Base-by-base conservation (phyloP, 129 eudicot genomes). In the Saposhnikovia divaricata region DNA sequence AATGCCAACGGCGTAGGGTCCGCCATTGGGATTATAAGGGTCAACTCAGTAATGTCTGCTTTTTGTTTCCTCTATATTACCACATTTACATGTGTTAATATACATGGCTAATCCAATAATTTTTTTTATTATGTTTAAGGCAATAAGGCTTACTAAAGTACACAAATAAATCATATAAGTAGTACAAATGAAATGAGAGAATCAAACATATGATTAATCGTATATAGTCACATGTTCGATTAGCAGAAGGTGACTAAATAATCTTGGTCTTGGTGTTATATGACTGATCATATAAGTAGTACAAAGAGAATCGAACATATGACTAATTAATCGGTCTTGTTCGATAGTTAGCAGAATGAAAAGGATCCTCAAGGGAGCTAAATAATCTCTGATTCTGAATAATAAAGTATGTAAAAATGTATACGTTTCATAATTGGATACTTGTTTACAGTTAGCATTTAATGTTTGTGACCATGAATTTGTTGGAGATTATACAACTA, bases 1-100 rank as follows among this genome's bases (percentile, higher is more conserved):
- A 87, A 87, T 89, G 86, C 91, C 97, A 91, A 87, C 97, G 97
- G 86, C 97, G 93, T 86, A 91, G 93, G 97, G 93, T 86, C 93
- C 93, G 97, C 91, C 91, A 89, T 83, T 87, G 90, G 87, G 80
- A 85, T 84, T 91, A 82, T 87, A 84, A 87, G 93, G 93, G 84
- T 82, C 79, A 79, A 88, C 78, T 74, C 76, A 68, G 9, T 40
- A 75, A 37, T 53, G 75, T 80, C 50, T 48, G 43, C 82, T 61
- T 76, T 19, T 76, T 81, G 55, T 27, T 31, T 25, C 38, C 45
- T 16, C n/a, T 16, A 3, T 70, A 16, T 28, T 66, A 18, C 6
- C 12, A 12, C 0, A 2, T 37, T 55, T 57, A 57, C 66, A 57
- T 57, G 1, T 9, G 0, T 2, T 10, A 9, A 44, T 44, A 21